These are phyloP conservation scores for Gossypium aridum DNA, from an alignment of 441 rosid species.

Conservation along the genomic window DNA sequence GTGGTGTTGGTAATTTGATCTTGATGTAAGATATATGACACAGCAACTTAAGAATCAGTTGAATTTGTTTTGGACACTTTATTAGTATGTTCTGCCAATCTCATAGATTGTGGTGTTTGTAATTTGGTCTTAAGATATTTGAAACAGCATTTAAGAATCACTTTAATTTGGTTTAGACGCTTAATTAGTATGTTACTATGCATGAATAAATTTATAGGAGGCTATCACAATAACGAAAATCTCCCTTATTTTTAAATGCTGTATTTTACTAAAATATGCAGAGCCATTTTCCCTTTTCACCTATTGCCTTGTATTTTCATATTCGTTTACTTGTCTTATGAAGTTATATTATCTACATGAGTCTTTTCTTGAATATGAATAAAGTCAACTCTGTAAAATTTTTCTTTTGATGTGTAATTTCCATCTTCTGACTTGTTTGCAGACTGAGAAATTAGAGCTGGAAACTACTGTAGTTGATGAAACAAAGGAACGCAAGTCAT, in stretches of 20 bases:
- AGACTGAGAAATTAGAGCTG: conserved; percentile 92
- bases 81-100: neutral
- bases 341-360: neutral
- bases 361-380: neutral
- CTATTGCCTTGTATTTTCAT: neutral
- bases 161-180: neutral
- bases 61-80: neutral
- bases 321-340: neutral
- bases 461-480: conserved; percentile 95
- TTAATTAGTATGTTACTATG: neutral
- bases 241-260: neutral
- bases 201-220: neutral
- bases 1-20: neutral
- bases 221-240: neutral
- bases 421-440: conserved; percentile 20
- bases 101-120: neutral
- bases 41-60: neutral
- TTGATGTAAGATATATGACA: neutral
- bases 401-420: neutral
- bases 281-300: neutral
- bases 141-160: neutral
- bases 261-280: conserved; percentile 3
- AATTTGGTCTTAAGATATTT: neutral
- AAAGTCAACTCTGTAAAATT: neutral
- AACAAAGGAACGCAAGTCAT: conserved; percentile 85